Base-by-base conservation (phyloP, 1,284 basidiomycete species). In the Cryptococcus floricola region DNA sequence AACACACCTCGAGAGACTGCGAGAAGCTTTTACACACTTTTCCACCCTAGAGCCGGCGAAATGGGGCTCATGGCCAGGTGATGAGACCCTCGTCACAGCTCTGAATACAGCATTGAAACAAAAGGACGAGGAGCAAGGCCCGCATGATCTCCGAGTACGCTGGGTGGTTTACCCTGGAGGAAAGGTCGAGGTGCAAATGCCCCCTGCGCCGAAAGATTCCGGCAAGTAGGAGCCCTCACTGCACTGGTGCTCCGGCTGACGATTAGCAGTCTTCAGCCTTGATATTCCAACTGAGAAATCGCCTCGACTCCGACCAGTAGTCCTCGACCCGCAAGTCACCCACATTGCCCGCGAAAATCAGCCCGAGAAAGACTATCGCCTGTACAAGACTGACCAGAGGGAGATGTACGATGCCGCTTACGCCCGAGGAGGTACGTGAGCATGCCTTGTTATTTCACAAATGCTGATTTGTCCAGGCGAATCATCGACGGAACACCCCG, bases 341-440 rank as follows among this genome's bases (percentile, higher is more conserved):
- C 38, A 56, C 1, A 14, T 53, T 3, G 48, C 38, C 1, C n/a
- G 5, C 1, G 58, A 65, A 18, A 19, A 37, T 8, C 27, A 13
- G 9, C 44, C 50, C 8, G 50, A 63, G 16, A 46, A 46, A 12
- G 58, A 62, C 52, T 57, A 55, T 38, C 52, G 73, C 19, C 43
- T 70, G 45, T 64, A 67, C 64, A 76, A 76, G 54, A 76, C 73
- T 4, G 60, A 58, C 10, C 39, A 65, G 19, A 60, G 75, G 7
- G 43, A 45, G 4, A 60, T 73, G 18, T 77, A 77, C 60, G 68
- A 70, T 39, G 51, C 43, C 4, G 70, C 69, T 1, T 51, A 59
- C 18, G 53, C 44, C 4, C 60, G 71, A 18, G 66, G 58, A 14
- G 56, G 61, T 63, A 50, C 42, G 68, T 55, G 16, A 5, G 10